phyloP scores from a whole-genome alignment of 2,329 filamentous ascomycete species.

The Colletotrichum sp. region DNA sequence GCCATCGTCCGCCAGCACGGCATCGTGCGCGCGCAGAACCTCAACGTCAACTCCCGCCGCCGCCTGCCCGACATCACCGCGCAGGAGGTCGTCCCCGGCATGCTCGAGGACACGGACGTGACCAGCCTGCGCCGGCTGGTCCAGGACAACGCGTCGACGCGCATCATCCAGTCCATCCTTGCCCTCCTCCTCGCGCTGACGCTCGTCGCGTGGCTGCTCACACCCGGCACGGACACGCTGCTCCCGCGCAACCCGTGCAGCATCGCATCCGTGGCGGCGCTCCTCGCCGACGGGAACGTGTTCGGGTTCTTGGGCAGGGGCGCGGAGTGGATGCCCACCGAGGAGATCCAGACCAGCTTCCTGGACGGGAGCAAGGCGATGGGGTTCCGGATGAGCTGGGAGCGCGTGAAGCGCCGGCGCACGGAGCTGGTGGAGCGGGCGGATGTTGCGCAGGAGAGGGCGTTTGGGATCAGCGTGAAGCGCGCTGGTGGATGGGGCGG shows the following conservation, averaged over 20 bases:
- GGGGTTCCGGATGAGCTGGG: constrained; percentile 30
- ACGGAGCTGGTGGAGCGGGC: background rate
- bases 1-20: constrained; percentile 40
- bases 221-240: constrained; percentile 23
- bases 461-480: constrained; percentile 20
- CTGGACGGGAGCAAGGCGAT: constrained; percentile 28
- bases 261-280: constrained; percentile 40
- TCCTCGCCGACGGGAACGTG: constrained; percentile 42
- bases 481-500: constrained; percentile 20
- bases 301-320: constrained; percentile 30
- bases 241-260: constrained; percentile 36
- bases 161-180: constrained; percentile 37
- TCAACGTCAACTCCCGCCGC: constrained; percentile 28
- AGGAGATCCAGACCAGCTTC: constrained; percentile 24
- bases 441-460: background rate
- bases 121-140: constrained; percentile 23
- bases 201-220: constrained; percentile 32
- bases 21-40: constrained; percentile 38
- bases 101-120: constrained; percentile 14
- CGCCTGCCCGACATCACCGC: constrained; percentile 17
- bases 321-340: constrained; percentile 28
- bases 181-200: constrained; percentile 30
- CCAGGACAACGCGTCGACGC: constrained; percentile 37
- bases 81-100: constrained; percentile 11
- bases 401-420: constrained; percentile 14